Evolutionary conservation across 306 rosid species (phyloP), one percentile per base, ranked within the genome.

Genomic region (Prinsepia uniflora): DNA sequence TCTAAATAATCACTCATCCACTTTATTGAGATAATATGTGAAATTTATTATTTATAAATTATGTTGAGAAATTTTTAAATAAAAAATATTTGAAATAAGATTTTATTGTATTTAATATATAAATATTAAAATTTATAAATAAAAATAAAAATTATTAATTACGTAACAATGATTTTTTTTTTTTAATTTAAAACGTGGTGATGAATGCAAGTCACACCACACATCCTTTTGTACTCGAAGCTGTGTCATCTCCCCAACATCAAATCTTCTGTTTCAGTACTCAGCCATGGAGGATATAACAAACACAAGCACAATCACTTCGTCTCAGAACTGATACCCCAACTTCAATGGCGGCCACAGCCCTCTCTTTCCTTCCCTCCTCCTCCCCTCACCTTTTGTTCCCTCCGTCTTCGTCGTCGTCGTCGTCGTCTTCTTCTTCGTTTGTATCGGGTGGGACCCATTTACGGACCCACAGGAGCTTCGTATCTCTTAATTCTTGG

Each of bases 341-440:
- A 6, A 13, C 72, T 69, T 76, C 86, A 69, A 90, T 90, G 97
- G 96, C 92, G 53, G 69, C 82, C 78, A 42, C 79, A 73, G 76
- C 96, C 52, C 83, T 90, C 73, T 78, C 87, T 2, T 73, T 81
- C 53, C 79, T 78, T 49, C 85, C 88, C 42, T 69, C 95, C 67
- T 44, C 84, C 19, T 73, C 78, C 14, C 72, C 72, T 22, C 65
- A 62, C 56, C 68, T 55, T 22, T 77, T 77, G 41, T 78, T 81
- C 66, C 73, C 83, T 6, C 48, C 80, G 4, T 62, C 86, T 10
- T 73, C 84, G 39, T 72, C 85, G 8, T 69, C 77, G 7, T 46
- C 78, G 4, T 57, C 79, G 7, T 7, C 75, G 6, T 72, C 80
- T 6, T 77, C 84, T 14, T 78, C 79, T 30, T 67, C 81, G 44